phyloP scores from a whole-genome alignment of 139 green algal genomes.

The Chlamydomonas sp. region DNA sequence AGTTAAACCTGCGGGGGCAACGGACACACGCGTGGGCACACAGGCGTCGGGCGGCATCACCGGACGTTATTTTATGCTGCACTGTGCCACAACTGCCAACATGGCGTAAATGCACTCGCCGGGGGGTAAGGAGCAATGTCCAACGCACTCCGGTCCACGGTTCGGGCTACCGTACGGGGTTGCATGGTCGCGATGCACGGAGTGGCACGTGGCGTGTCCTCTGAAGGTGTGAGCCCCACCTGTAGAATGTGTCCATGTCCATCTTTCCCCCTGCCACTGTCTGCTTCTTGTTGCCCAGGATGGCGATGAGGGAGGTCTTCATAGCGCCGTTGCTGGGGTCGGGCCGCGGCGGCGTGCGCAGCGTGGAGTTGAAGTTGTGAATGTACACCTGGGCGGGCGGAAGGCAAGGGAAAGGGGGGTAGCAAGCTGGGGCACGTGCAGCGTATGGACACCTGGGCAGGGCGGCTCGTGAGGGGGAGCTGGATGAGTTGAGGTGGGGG shows the following conservation, averaged over 20 bases:
- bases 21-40: background rate
- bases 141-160: no score
- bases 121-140: no score
- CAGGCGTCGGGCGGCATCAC: background rate
- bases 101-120: no score
- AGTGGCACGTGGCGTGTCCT: no score
- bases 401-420: background rate
- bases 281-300: background rate
- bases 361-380: constrained; percentile 5
- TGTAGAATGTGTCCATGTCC: background rate
- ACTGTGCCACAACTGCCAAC: no score
- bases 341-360: background rate
- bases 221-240: background rate
- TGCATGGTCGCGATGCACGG: background rate
- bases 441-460: background rate
- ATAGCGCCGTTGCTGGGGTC: background rate
- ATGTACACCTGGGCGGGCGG: background rate
- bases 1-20: background rate
- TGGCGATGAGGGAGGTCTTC: background rate
- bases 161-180: background rate
- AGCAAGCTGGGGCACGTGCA: background rate
- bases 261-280: background rate
- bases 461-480: no score
- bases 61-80: no score
- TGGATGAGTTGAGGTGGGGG: no score